phyloP scores from a whole-genome alignment of 129 eudicot species.

The Arctium lappa region DNA sequence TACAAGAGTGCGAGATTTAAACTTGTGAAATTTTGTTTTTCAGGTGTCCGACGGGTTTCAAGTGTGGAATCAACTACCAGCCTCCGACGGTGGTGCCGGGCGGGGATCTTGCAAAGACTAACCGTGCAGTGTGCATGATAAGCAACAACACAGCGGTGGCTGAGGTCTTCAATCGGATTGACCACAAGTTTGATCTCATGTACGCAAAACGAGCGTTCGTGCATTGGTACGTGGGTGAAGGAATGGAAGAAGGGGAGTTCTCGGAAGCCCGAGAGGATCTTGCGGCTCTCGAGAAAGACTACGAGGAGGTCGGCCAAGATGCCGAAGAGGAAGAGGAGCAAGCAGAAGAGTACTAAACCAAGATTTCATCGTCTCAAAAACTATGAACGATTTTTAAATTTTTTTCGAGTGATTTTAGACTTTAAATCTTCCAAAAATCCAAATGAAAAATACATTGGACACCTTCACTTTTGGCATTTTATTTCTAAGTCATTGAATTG shows the following conservation, averaged over 20 bases:
- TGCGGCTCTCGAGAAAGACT: constrained; percentile 75
- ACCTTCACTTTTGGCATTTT: not conserved
- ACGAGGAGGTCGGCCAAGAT: constrained; percentile 68
- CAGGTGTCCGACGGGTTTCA: constrained; percentile 83
- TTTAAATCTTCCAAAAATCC: not conserved
- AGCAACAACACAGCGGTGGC: constrained; percentile 79
- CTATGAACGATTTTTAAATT: not conserved
- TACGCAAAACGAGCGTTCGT: constrained; percentile 67
- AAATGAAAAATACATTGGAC: not conserved
- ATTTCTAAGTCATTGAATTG: not conserved
- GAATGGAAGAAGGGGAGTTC: constrained; percentile 89
- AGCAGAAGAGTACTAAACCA: constrained; percentile 35
- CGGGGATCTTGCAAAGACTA: constrained; percentile 68
- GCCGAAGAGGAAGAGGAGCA: constrained; percentile 54
- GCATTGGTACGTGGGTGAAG: constrained; percentile 87
- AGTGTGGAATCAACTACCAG: constrained; percentile 71
- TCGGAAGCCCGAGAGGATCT: constrained; percentile 85
- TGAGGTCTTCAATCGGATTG: constrained; percentile 60
- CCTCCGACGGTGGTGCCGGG: constrained; percentile 76
- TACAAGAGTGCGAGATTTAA: no score
- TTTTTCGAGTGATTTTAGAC: not conserved
- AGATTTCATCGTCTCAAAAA: not conserved
- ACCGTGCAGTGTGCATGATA: constrained; percentile 75
- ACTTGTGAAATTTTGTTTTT: not conserved
- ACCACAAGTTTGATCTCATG: constrained; percentile 70